phyloP scores from a whole-genome alignment of 129 eudicot genomes.

The Ambrosia trifida region DNA sequence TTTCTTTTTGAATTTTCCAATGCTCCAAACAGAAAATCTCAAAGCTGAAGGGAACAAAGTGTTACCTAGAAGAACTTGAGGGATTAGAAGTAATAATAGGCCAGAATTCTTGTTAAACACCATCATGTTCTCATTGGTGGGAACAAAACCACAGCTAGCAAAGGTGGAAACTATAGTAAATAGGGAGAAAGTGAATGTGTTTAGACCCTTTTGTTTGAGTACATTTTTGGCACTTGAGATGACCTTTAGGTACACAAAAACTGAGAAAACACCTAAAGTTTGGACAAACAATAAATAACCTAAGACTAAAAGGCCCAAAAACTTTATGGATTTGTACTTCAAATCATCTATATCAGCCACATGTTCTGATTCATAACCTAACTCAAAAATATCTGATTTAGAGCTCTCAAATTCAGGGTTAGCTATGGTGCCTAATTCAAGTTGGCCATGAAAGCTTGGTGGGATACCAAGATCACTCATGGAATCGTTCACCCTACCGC shows the following conservation, averaged over 20 bases:
- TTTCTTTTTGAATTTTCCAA: conserved; percentile 47
- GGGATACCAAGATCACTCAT: conserved; percentile 34
- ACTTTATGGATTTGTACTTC: conserved; percentile 44
- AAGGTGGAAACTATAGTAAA: conserved; percentile 73
- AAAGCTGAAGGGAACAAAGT: conserved; percentile 59
- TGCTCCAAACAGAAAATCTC: conserved; percentile 45
- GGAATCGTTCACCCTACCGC: conserved; percentile 28
- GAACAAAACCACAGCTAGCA: conserved; percentile 75
- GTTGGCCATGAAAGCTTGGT: conserved; percentile 19
- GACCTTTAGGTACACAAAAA: conserved; percentile 39
- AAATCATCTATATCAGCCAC: conserved; percentile 12
- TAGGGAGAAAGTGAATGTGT: conserved; percentile 43
- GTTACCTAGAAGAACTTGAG: conserved; percentile 72
- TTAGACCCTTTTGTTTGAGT: conserved; percentile 48
- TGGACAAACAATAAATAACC: conserved; percentile 52
- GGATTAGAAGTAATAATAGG: conserved; percentile 57
- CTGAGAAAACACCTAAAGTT: conserved; percentile 39
- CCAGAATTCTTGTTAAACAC: conserved; percentile 63
- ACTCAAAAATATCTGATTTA: conserved; percentile 26
- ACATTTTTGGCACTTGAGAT: conserved; percentile 48
- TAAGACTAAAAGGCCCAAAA: conserved; percentile 53
- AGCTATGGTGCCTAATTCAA: conserved; percentile 30
- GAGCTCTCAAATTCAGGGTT: conserved; percentile 35
- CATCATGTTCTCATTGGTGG: conserved; percentile 82
- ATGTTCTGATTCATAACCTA: conserved; percentile 12